Evolutionary conservation across 805 yeast genomes (phyloP), one percentile per base, ranked within the genome.

Genomic region (Ogataea dorogensis): DNA sequence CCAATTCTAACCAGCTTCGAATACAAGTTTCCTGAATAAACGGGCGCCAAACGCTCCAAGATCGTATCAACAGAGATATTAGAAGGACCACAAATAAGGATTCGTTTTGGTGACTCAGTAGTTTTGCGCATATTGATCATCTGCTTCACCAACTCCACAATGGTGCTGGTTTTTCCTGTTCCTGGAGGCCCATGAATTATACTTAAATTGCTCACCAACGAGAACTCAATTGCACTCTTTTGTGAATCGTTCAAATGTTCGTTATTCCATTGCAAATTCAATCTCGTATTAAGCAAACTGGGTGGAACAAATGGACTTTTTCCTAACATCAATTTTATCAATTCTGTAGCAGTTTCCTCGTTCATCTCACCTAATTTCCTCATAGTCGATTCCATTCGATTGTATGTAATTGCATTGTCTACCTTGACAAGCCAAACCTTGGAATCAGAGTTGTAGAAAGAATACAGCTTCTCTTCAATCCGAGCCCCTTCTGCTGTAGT

Each of bases 81-180:
- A 0, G 97, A 88, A 0, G 98, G 95, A 0, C 96, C 97, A 63
- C 97, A 89, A 0, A 91, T 89, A 18, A 91, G 64, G 0, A 91
- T 79, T 28, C 88, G 59, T 15, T 46, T 47, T 11, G 56, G 49
- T n/a, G 21, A 10, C 27, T 41, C 31, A 7, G 13, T 12, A 46
- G 47, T 18, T 38, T 44, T 5, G 59, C 61, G 49, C 20, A 35
- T 45, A 4, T 60, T 60, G 1, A 77, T 68, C 33, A 87, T 64
- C 53, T 89, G 96, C 33, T 82, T 74, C 23, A 88, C 79, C 6
- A 86, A 63, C 51, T 91, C 97, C 7, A 89, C 78, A 5, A 91
- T 50, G 0, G 97, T 89, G 44, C 81, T 81, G 0, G 98, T 91
- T 53, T 82, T 82, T 8, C 91, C 91, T 0, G 91, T 82, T 3